Evolutionary conservation across 2,329 filamentous ascomycete genomes (phyloP), one percentile per base, ranked within the genome.

Genomic region (Aspergillus floridensis): DNA sequence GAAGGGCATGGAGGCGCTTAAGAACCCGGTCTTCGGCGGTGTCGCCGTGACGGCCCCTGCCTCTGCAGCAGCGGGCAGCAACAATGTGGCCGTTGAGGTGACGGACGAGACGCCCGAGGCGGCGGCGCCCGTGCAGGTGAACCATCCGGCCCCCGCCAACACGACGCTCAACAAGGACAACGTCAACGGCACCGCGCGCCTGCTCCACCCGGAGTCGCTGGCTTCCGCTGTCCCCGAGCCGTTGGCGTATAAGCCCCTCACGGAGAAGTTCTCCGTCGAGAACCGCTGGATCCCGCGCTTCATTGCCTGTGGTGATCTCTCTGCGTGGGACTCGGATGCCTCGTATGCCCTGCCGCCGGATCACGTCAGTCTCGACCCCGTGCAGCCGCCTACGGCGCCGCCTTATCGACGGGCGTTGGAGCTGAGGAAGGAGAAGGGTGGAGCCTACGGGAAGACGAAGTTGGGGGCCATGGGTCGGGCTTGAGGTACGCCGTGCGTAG

Each of bases 301-400:
- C 73, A 85, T 99, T 69, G 93, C 95, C n/a, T 99, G 95, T 74
- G 95, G 95, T 49, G 95, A 99, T 76, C 82, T 99, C 56, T 96
- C 92, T 24, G 88, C 91, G 11, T 99, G 93, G 79, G 95, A 99
- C 79, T 92, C 93, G 0, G 95, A 99, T 80, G 93, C 95, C 4
- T 95, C 93, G 4, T 97, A 98, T 76, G 86, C 90, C 66, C 81
- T 99, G 19, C 93, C 95, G 0, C 89, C 93, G 61, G 90, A 92
- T 65, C 86, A 96, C 71, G 85, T 96, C 55, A 93, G 89, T 66
- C 83, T 98, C 52, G 92, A 97, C 72, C 95, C 95, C 0, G 86
- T 99, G 32, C 95, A 98, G 74, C 93, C 93, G 29, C 95, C 95
- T 0, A 99, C 95, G 38, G 95, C 95, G 10, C 95, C 95, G 12